Base-by-base conservation (phyloP, 495 filamentous ascomycete species). In the Penicillium angulare region DNA sequence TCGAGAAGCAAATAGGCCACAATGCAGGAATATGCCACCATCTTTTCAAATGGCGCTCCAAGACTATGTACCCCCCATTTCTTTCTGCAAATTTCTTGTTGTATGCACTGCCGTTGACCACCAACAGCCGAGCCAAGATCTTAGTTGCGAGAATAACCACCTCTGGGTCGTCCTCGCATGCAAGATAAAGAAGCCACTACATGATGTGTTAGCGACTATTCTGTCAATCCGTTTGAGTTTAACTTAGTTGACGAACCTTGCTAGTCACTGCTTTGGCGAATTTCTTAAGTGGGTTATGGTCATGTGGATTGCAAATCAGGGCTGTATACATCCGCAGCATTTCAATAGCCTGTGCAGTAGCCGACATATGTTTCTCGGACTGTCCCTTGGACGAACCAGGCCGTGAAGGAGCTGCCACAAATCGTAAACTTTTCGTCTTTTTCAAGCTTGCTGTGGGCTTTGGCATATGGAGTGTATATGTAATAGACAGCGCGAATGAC, bases 221-320 rank as follows among this genome's bases (percentile, higher is more conserved):
- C 47, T 52, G 34, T 12, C 9, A 17, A 7, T 15, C 16, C n/a
- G 13, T 1, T 15, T 15, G 10, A 4, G 33, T 18, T 22, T 49
- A 20, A 29, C 13, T 12, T 31, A 12, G 27, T 13, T 5, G 43
- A 72, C 80, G 61, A 76, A 93, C 91, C 83, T 95, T 97, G 55
- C 92, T 95, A 22, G 95, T 97, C 3, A 97, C 92, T 2, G 91
- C 93, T 70, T 86, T 89, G 13, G 92, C 90, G 72, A 98, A 98
- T 58, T 88, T 92, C 59, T 82, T 82, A 43, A 96, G 83, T 29
- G 85, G 85, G 12, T 73, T 66, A 10, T 62, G 59, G 52, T 86
- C 88, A 32, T 75, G 74, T 55, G 83, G 80, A 44, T 87, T 82
- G 57, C 89, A 95, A n/a, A 97, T 74, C 2, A 95, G 68, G 26